Base-by-base conservation (phyloP, 2,329 filamentous ascomycete species). In the Calonectria hongkongensis region DNA sequence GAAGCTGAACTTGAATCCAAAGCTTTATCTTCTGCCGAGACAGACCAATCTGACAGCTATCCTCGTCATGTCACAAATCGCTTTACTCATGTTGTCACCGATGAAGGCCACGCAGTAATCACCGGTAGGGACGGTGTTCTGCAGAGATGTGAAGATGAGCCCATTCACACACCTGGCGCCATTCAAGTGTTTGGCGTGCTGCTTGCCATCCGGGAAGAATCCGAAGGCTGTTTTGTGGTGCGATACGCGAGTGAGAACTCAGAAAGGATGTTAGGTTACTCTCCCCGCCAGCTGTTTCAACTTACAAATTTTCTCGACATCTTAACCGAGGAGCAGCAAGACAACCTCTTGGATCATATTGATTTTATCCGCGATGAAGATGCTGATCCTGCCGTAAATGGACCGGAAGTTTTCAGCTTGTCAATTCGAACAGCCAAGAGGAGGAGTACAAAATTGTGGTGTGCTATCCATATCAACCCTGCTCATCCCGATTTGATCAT, bases 331-430 rank as follows among this genome's bases (percentile, higher is more conserved):
- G 95, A 98, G 78, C 95, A 97, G 80, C 89, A 93, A 18, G 95
- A 97, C 75, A 96, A 94, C 74, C 86, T 98, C 0, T 85, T 97
- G 8, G 95, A 98, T 76, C 95, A 98, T 76, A 90, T 98, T 65
- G 94, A 98, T 80, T 98, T 97, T 80, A 94, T 97, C 66, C 91
- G 93, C 27, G 95, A 97, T 64, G 95, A 97, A 74, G 94, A 94
- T 13, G 90, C 92, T 0, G 94, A 97, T 80, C 92, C 94, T 0
- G 87, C 89, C 0, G 85, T 89, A 2, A 95, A 96, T 75, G 95
- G 95, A 0, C 95, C 95, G 0, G 95, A 98, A 78, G 94, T 98
- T 3, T 97, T 98, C 77, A 94, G 94, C 62, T 84, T 98, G 63
- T 92, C 93, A 0, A 88, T 98, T 54, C 90, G 90, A n/a, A 84